Conservation (phyloP, 2,329 filamentous ascomycete species). For the Penicillium sumatraense region DNA sequence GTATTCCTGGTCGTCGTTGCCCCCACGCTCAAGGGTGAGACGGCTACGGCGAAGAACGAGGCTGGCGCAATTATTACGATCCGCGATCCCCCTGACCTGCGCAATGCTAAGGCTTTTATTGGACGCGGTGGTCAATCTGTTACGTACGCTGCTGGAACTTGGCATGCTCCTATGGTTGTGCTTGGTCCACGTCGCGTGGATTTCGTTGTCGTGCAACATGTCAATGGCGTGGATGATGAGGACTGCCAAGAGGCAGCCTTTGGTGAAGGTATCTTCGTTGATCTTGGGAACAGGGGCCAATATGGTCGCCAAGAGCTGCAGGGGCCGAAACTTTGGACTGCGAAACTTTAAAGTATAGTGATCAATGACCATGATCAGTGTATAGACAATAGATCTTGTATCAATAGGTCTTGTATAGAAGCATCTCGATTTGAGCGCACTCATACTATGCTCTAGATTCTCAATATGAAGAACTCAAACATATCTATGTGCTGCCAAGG, state of each 20-base stretch:
- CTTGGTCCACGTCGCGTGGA: conserved; percentile 73
- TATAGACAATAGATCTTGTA: neutral
- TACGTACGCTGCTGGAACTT: conserved; percentile 89
- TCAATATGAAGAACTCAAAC: neutral
- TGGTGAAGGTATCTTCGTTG: conserved; percentile 46
- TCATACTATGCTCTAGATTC: neutral
- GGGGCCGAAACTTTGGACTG: conserved; percentile 18
- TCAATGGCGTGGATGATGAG: conserved; percentile 78
- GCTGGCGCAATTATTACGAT: conserved; percentile 37
- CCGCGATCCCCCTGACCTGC: conserved; percentile 70
- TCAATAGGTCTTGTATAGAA: neutral
- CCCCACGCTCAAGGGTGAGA: conserved; percentile 64
- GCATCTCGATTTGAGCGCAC: neutral
- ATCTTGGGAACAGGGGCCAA: conserved; percentile 29
- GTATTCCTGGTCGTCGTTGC: conserved; percentile 86
- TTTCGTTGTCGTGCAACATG: conserved; percentile 88
- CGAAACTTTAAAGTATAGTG: conserved; percentile 21
- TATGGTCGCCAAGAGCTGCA: conserved; percentile 22
- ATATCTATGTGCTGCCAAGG: no score
- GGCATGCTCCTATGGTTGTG: conserved; percentile 96
- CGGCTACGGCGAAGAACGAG: conserved; percentile 38
- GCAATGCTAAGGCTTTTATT: conserved; percentile 74
- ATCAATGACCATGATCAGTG: no score
- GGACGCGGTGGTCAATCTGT: conserved; percentile 80
- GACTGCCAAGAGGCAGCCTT: conserved; percentile 81